Base-by-base conservation (phyloP, 2,329 filamentous ascomycete genomes). In the Colletotrichum musae region DNA sequence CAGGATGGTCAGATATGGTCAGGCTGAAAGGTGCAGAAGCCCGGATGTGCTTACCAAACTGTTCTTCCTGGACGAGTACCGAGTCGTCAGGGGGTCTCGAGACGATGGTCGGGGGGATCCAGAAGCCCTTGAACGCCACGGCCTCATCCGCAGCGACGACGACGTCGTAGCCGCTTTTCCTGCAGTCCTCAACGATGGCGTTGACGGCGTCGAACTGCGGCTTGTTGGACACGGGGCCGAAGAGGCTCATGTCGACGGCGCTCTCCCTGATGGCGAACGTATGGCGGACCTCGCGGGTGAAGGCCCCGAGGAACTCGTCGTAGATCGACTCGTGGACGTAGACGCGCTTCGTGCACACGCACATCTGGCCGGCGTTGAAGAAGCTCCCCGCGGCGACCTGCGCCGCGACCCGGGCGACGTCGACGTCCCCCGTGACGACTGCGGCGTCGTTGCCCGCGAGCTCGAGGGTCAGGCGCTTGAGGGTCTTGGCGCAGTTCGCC, bases 311-410 rank as follows among this genome's bases (percentile, higher is more conserved):
- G 77, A 92, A 90, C 18, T 81, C 74, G 28, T 88, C 85, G 74
- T 89, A 90, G 58, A 91, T 85, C 3, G 79, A 81, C 72, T 89
- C 86, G 74, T 91, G 89, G 2, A 92, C 85, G 73, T 89, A 91
- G 36, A 91, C 78, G 1, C 89, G 82, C 78, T 91, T 91, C 61
- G 83, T 84, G 52, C 84, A 84, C 26, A 89, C 82, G 75, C 87
- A 89, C 54, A 89, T 82, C 74, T 88, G 86, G 15, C 86, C 85
- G 0, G 84, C 84, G 73, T 88, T 86, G 66, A 86, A 82, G 71
- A 89, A 87, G 7, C 83, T 82, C 6, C 83, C 81, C 3, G 78
- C 76, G 0, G 84, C 86, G n/a, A 88, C 68, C 16, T 54, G 53
- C 3, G 13, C 80, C 5, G 86, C 81, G 13, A 84, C 77, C 12